A percentile compares a stretch with the other conserved stretches of the same genome.
Conservation (phyloP, 352 stramenopile genomes). For the Phytophthora ramorum region DNA sequence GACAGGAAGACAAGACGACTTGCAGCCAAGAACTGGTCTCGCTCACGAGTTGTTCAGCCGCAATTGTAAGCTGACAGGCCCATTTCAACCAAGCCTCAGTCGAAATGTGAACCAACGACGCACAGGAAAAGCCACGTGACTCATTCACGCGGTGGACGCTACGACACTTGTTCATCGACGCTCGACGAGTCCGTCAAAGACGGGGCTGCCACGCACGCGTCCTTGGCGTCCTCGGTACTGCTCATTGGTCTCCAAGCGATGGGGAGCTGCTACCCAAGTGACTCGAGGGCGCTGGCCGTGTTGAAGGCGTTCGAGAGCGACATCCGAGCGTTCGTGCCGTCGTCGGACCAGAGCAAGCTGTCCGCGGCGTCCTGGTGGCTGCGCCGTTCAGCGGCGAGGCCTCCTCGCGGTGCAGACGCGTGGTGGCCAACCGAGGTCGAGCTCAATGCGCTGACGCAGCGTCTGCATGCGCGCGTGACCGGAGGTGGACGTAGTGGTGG, state of each 20-base stretch:
- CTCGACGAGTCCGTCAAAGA: slow-evolving; percentile 3
- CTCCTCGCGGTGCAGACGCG: not conserved
- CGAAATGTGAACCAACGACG: too few relatives aligned
- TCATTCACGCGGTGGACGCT: too few relatives aligned
- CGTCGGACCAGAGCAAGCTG: slow-evolving; percentile 19
- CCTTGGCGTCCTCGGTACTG: slow-evolving; percentile 25
- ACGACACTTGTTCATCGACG: too few relatives aligned
- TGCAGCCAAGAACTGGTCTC: too few relatives aligned
- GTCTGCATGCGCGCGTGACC: slow-evolving; percentile 25
- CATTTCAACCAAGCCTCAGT: too few relatives aligned
- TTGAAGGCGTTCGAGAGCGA: slow-evolving; percentile 35
- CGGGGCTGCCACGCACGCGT: slow-evolving; percentile 21
- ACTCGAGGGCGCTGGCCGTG: slow-evolving; percentile 28
- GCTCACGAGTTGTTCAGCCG: too few relatives aligned
- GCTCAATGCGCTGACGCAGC: slow-evolving; percentile 14
- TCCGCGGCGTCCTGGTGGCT: slow-evolving; percentile 28
- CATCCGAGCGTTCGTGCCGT: slow-evolving; percentile 20
- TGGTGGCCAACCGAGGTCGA: slow-evolving; percentile 21
- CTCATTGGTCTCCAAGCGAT: slow-evolving; percentile 26
- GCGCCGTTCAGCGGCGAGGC: not conserved
- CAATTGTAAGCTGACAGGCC: too few relatives aligned
- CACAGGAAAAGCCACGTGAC: too few relatives aligned
- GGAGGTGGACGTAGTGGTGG: not conserved
- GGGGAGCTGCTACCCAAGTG: slow-evolving; percentile 10
- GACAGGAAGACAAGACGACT: too few relatives aligned